Evolutionary conservation across 2,329 filamentous ascomycete species (phyloP).

Genomic region (Phialocephala sp.): DNA sequence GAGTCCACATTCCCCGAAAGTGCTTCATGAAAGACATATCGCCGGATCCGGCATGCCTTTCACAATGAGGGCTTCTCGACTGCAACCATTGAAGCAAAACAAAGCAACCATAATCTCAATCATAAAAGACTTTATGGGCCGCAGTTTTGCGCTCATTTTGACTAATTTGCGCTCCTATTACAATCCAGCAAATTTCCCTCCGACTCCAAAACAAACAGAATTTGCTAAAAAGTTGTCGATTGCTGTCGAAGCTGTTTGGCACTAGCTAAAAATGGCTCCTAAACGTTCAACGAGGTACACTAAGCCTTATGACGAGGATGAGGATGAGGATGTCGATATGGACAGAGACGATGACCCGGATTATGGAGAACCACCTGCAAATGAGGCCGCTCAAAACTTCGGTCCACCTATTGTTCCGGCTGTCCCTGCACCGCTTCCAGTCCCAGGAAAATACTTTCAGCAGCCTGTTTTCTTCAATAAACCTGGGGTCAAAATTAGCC

Average conservation of each 20-base stretch:
- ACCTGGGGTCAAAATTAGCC: not conserved
- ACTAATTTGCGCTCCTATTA: not conserved
- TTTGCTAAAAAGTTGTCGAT: not conserved
- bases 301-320: not conserved
- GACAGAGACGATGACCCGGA: not conserved
- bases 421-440: not conserved
- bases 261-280: constrained; percentile 2
- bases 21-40: not conserved
- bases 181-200: not conserved
- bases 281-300: not conserved
- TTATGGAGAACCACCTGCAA: no score
- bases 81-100: not conserved
- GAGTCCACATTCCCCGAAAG: not conserved
- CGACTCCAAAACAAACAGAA: not conserved
- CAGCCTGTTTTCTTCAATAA: not conserved
- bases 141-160: not conserved
- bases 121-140: not conserved
- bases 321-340: not conserved
- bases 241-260: not conserved
- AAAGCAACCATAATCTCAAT: not conserved
- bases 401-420: not conserved
- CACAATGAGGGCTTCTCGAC: not conserved
- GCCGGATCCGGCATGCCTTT: constrained; percentile 1
- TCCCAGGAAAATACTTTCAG: not conserved
- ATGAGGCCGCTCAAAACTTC: not conserved